Percentiles rank a stretch among this genome's conserved stretches.
These are phyloP conservation scores for Uronychia setigera DNA, from an alignment of 73 alveolate genomes.

Conservation along the genomic window DNA sequence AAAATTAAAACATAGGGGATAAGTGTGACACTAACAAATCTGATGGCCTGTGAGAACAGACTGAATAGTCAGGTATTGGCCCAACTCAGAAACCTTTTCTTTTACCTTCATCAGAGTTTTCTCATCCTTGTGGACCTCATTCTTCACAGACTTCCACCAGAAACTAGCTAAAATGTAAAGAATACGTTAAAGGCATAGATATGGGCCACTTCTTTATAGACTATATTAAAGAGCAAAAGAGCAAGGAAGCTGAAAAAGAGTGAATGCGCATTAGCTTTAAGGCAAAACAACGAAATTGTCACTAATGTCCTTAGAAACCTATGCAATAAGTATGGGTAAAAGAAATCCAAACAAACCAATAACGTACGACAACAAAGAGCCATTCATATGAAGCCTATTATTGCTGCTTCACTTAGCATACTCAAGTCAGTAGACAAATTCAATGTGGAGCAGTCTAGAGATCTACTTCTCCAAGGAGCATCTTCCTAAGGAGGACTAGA, in stretches of 20 bases:
- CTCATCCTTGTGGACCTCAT: constrained; percentile 52
- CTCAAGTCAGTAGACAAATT: not conserved
- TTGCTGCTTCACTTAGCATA: not conserved
- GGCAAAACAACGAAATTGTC: constrained; percentile 37
- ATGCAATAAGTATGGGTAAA: constrained; percentile 10
- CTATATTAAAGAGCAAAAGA: constrained; percentile 28
- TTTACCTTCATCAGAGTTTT: constrained; percentile 67
- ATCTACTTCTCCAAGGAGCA: not conserved
- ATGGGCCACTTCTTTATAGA: constrained; percentile 13
- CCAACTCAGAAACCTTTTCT: constrained; percentile 27
- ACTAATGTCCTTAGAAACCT: constrained; percentile 25
- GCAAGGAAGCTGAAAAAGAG: constrained; percentile 35
- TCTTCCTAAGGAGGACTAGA: constrained; percentile 30
- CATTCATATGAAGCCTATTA: not conserved
- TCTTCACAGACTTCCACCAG: constrained; percentile 54
- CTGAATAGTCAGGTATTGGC: not conserved
- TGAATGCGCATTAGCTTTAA: constrained; percentile 15
- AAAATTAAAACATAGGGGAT: not conserved
- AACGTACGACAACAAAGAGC: not conserved
- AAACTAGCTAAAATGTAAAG: constrained; percentile 35
- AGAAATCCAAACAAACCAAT: not conserved
- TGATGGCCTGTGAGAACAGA: not conserved
- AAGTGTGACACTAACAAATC: not conserved
- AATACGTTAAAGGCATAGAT: not conserved
- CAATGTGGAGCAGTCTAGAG: not conserved